Base-by-base conservation (phyloP, 495 filamentous ascomycete genomes). In the Rostrohypoxylon terebratum region DNA sequence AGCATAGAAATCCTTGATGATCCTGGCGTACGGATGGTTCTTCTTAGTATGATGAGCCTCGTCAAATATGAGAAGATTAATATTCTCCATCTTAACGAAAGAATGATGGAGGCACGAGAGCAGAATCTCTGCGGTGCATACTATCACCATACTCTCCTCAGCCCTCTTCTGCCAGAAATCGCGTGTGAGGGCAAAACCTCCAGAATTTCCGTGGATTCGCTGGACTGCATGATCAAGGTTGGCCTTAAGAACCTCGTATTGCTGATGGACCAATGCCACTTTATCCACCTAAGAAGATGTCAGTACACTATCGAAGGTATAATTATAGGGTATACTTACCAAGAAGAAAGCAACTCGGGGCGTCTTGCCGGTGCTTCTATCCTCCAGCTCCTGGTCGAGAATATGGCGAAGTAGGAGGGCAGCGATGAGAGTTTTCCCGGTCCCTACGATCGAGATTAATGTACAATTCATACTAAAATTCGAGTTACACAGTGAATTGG, bases 41-140 rank as follows among this genome's bases (percentile, higher is more conserved):
- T 96, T 97, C 78, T 99, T 98, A 1, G 96, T 90, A 77, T 98
- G 96, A 74, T 99, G 96, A 4, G 94, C 96, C 81, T 99, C 96
- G 72, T 99, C 96, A 74, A 98, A 98, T 59, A 98, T 91, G 20
- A 99, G 81, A 6, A 99, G 85, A 76, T 96, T 99, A 79, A 99
- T 93, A 69, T 91, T 87, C 21, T 89, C 82, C 81, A 99, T 97
- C 9, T 79, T 89, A 54, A 98, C 87, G 78, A 92, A 94, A 0
- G 91, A 91, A 74, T 92, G 90, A 59, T 90, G 85, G n/a, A 99
- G 86, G 75, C 90, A 92, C 68, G 91, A 87, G 53, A 89, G 83
- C 47, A 98, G 84, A 13, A 98, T 90, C 59, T 95, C 94, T 1
- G 94, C 96, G 0, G 96, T 99, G 83, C 93, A 97, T 14, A 98